A percentile compares a stretch with the other conserved stretches of the same genome.
These are phyloP conservation scores for Clavispora fructus DNA, from an alignment of 805 yeast genomes.

Conservation along the genomic window DNA sequence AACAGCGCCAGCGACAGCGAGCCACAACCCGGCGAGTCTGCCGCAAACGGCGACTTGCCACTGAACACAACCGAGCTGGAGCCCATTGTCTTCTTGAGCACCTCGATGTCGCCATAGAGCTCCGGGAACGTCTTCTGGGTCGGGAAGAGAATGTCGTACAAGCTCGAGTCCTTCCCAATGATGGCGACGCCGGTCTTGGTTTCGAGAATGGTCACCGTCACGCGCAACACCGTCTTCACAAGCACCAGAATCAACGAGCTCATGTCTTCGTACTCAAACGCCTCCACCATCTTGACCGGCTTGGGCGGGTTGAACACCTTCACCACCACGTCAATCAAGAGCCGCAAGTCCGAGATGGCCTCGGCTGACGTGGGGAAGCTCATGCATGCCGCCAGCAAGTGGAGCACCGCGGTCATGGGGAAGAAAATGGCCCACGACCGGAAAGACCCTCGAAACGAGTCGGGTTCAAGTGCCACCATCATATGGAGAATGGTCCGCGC, in stretches of 20 bases:
- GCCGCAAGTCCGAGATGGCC: slow-evolving; percentile 20
- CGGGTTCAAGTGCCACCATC: slow-evolving; percentile 16
- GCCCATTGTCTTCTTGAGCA: slow-evolving; percentile 1
- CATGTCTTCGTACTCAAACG: slow-evolving; percentile 4
- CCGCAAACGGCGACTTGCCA: slow-evolving; percentile 8
- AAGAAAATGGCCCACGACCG: slow-evolving; percentile 28
- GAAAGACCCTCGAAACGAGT: slow-evolving; percentile 17
- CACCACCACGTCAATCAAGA: slow-evolving; percentile 18
- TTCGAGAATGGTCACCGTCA: slow-evolving; percentile 20
- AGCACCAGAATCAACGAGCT: slow-evolving; percentile 13
- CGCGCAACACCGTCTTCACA: slow-evolving; percentile 16
- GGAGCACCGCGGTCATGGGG: slow-evolving; percentile 29
- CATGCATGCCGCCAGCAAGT: slow-evolving; percentile 24
- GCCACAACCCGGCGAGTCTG: background rate
- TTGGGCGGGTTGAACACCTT: background rate
- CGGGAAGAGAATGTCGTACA: slow-evolving; percentile 2
- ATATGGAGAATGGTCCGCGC: slow-evolving; percentile 32
- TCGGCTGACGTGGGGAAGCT: slow-evolving; percentile 26
- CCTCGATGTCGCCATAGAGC: slow-evolving; percentile 3
- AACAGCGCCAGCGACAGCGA: background rate
- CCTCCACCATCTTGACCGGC: background rate
- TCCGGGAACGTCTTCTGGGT: slow-evolving; percentile 15
- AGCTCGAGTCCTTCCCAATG: slow-evolving; percentile 8
- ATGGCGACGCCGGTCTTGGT: slow-evolving; percentile 12
- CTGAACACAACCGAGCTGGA: background rate